These are phyloP conservation scores for Kodamaea restingae DNA, from an alignment of 805 yeast genomes.

Conservation along the genomic window DNA sequence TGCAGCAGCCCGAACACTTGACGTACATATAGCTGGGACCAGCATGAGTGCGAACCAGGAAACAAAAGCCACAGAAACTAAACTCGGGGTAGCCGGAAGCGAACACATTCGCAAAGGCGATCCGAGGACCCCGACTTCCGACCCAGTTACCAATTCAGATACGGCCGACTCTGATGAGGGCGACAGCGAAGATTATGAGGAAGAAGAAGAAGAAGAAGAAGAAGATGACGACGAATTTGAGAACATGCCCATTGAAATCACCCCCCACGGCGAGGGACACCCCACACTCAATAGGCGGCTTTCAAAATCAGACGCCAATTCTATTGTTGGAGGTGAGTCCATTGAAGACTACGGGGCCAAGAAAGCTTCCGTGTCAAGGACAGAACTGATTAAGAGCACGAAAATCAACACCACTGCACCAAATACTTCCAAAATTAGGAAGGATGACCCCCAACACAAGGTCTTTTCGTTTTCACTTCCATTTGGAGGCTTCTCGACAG, in stretches of 20 bases:
- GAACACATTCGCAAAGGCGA: too few relatives aligned
- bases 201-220: constrained; percentile 8
- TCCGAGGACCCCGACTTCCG: too few relatives aligned
- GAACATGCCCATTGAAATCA: constrained; percentile 7
- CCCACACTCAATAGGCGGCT: constrained; percentile 10
- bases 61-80: too few relatives aligned
- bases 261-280: neutral
- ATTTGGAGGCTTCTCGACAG: constrained; percentile 42
- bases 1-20: too few relatives aligned
- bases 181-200: too few relatives aligned
- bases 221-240: constrained; percentile 10
- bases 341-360: constrained; percentile 14
- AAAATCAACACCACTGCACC: too few relatives aligned
- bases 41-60: too few relatives aligned
- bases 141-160: too few relatives aligned
- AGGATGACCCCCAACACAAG: constrained; percentile 24
- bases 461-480: constrained; percentile 59
- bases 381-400: constrained; percentile 5
- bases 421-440: constrained; percentile 11
- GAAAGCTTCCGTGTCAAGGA: constrained; percentile 13
- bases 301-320: constrained; percentile 35
- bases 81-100: too few relatives aligned
- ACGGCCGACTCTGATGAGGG: too few relatives aligned
- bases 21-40: too few relatives aligned
- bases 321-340: constrained; percentile 50